A percentile compares a stretch with the other conserved stretches of the same genome.
phyloP scores from a whole-genome alignment of 2,329 filamentous ascomycete species.

The Lachnellula hyalina region DNA sequence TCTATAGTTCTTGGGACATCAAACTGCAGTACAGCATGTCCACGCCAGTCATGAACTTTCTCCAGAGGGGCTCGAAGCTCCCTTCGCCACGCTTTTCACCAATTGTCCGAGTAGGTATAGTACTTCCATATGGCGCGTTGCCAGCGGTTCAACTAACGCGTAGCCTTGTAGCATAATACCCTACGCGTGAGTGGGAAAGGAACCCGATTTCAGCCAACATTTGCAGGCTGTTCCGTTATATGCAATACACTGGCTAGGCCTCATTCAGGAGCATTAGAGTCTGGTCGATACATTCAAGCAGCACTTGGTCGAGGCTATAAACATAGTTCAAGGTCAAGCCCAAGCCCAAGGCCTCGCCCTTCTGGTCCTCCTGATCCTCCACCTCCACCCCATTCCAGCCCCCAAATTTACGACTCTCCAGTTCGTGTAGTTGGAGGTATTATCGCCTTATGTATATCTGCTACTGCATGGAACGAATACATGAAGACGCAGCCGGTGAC shows the following conservation, averaged over 20 bases:
- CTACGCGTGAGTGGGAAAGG: not conserved
- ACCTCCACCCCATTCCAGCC: not conserved
- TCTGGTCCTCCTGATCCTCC: not conserved
- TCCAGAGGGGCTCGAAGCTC: not conserved
- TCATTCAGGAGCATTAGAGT: not conserved
- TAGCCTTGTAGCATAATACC: not conserved
- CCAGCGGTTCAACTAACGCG: not conserved
- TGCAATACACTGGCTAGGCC: not conserved
- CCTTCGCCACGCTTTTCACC: not conserved
- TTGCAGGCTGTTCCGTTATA: not conserved
- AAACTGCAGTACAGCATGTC: not conserved
- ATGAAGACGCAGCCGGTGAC: not conserved
- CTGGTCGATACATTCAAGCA: not conserved
- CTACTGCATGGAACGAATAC: conserved; percentile 2
- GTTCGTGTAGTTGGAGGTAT: conserved; percentile 5
- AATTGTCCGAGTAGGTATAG: not conserved
- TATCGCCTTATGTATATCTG: conserved; percentile 3
- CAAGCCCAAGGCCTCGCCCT: too few relatives aligned
- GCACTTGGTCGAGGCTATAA: not conserved
- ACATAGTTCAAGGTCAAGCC: too few relatives aligned
- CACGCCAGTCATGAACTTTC: too few relatives aligned
- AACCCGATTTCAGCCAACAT: not conserved
- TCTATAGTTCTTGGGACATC: not conserved
- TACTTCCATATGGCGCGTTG: not conserved
- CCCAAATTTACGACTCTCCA: not conserved